Evolutionary conservation across 2,329 filamentous ascomycete genomes (phyloP).

Genomic region (Penicillium glabrum): DNA sequence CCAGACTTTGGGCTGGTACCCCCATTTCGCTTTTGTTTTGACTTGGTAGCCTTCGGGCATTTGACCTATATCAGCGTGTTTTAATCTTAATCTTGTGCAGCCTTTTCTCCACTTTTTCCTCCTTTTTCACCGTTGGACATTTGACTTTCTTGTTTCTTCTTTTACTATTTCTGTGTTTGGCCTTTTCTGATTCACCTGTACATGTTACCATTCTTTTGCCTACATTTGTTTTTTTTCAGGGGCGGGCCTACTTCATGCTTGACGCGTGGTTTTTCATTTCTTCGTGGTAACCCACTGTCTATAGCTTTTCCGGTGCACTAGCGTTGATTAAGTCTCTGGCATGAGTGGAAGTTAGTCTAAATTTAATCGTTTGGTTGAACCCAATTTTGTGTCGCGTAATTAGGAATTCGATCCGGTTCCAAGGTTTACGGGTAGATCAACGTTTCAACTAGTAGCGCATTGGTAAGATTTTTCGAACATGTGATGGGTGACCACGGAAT

Average conservation of each 20-base stretch:
- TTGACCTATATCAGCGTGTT: conserved; percentile 17
- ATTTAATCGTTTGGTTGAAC: conserved; percentile 6
- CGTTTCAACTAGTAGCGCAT: too few relatives aligned
- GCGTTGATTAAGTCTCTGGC: conserved; percentile 5
- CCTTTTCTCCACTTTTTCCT: conserved; percentile 4
- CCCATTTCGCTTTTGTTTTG: neutral
- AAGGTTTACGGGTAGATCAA: too few relatives aligned
- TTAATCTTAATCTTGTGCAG: conserved; percentile 25
- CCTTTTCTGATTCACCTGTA: neutral
- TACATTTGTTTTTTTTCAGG: neutral
- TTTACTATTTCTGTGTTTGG: neutral
- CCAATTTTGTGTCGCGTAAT: neutral
- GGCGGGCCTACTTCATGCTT: neutral
- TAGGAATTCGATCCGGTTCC: too few relatives aligned
- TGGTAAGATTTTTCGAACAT: too few relatives aligned
- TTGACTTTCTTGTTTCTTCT: neutral
- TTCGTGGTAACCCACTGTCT: neutral
- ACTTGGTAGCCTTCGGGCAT: conserved; percentile 7
- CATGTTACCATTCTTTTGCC: neutral
- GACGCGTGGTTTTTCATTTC: neutral
- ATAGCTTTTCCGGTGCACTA: neutral
- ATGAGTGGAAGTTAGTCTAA: conserved; percentile 7
- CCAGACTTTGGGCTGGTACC: conserved; percentile 1
- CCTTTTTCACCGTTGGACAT: neutral
- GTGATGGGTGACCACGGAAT: too few relatives aligned